Evolutionary conservation across 2,329 filamentous ascomycete genomes (phyloP).

Genomic region (Arthrobotrys sinensis): DNA sequence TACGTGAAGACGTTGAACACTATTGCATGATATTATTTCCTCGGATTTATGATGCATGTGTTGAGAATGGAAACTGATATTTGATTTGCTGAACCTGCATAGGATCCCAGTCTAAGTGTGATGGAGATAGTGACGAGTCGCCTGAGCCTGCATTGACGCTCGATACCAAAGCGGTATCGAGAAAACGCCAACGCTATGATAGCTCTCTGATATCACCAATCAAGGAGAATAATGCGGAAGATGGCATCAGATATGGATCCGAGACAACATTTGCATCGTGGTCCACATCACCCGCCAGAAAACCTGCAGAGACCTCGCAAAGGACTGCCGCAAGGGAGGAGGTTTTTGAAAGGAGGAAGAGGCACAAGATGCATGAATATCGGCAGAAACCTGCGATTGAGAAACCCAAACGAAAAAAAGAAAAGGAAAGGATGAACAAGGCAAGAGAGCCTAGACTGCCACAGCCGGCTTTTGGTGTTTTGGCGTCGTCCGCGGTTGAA

Average conservation of each 20-base stretch:
- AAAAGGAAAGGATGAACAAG: conserved; percentile 32
- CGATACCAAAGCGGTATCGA: conserved; percentile 30
- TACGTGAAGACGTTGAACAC: conserved; percentile 28
- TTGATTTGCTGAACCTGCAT: conserved; percentile 55
- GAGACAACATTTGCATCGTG: conserved; percentile 43
- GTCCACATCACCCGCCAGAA: conserved; percentile 45
- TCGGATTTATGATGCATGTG: conserved; percentile 24
- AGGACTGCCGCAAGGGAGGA: conserved; percentile 15
- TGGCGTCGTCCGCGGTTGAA: conserved; percentile 56
- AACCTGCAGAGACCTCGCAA: conserved; percentile 22
- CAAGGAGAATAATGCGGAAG: conserved; percentile 40
- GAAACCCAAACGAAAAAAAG: conserved; percentile 33
- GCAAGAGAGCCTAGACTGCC: conserved; percentile 24
- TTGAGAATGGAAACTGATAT: conserved; percentile 36
- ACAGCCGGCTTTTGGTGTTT: conserved; percentile 47
- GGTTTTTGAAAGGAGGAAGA: conserved; percentile 43
- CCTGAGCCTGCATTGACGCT: conserved; percentile 43
- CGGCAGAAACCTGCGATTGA: conserved; percentile 41
- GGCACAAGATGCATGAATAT: conserved; percentile 59
- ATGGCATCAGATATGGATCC: conserved; percentile 41
- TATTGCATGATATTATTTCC: conserved; percentile 45
- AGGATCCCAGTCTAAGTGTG: conserved; percentile 27
- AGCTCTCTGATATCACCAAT: conserved; percentile 59
- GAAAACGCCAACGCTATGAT: conserved; percentile 49
- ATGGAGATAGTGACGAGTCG: conserved; percentile 37